A percentile compares a stretch with the other conserved stretches of the same genome.
These are phyloP conservation scores for Aeminium ludgeri DNA, from an alignment of 495 filamentous ascomycete species.

Conservation along the genomic window DNA sequence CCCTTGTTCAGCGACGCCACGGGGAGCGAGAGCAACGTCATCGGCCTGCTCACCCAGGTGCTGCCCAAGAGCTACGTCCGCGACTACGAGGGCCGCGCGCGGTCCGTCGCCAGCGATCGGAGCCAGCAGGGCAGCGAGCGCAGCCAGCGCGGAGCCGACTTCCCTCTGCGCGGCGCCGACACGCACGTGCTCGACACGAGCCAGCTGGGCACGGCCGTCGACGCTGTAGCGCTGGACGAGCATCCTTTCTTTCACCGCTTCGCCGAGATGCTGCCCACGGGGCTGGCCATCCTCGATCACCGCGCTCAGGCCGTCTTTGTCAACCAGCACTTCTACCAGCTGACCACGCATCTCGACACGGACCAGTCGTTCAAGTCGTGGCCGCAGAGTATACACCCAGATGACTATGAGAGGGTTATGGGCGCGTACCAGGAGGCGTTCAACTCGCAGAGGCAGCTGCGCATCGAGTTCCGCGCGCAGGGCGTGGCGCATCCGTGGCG, in stretches of 20 bases:
- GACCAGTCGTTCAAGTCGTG: slow-evolving; percentile 20
- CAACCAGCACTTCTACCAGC: slow-evolving; percentile 23
- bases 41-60: slow-evolving; percentile 20
- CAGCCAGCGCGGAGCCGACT: too few relatives aligned
- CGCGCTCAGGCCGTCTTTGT: slow-evolving; percentile 23
- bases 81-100: background rate
- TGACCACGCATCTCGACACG: slow-evolving; percentile 20
- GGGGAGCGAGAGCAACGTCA: slow-evolving; percentile 3
- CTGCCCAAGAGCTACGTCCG: slow-evolving; percentile 1
- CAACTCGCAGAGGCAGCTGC: slow-evolving; percentile 14
- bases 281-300: slow-evolving; percentile 24
- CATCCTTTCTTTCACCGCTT: slow-evolving; percentile 22
- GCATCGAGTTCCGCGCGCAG: slow-evolving; percentile 20
- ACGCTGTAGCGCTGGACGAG: slow-evolving; percentile 12
- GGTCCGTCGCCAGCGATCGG: background rate
- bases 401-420: slow-evolving; percentile 24
- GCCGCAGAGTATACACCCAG: slow-evolving; percentile 24
- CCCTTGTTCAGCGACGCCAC: slow-evolving; percentile 16
- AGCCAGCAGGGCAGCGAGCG: background rate
- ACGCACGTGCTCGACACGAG: background rate
- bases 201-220: background rate
- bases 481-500: slow-evolving; percentile 18
- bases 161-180: too few relatives aligned
- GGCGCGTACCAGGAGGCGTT: slow-evolving; percentile 22
- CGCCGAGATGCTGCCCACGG: slow-evolving; percentile 24